Evolutionary conservation across 768 basidiomycete genomes (phyloP).

Genomic region (Paxillus ammoniavirescens): DNA sequence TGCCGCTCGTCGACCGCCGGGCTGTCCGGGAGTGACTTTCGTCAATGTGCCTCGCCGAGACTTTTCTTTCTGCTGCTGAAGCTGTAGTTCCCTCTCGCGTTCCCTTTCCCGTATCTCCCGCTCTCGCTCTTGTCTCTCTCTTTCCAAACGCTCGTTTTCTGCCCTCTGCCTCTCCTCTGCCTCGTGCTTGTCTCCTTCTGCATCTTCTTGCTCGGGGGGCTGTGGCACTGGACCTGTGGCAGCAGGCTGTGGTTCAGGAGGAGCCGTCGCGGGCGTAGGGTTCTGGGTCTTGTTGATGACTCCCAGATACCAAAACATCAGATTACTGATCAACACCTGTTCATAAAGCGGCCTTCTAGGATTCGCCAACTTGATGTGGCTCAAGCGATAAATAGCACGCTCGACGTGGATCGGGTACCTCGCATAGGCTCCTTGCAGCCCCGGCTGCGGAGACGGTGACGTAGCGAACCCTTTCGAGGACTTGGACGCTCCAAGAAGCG

Average conservation of each 20-base stretch:
- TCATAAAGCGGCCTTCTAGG: conserved; percentile 95
- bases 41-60: conserved; percentile 58
- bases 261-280: conserved; percentile 35
- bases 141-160: conserved; percentile 45
- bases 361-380: conserved; percentile 98
- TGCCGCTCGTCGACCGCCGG: conserved; percentile 58
- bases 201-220: conserved; percentile 33
- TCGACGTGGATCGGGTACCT: conserved; percentile 99
- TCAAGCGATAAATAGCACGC: conserved; percentile 93
- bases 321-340: conserved; percentile 89
- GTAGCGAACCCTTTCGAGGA: conserved; percentile 66
- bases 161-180: conserved; percentile 37
- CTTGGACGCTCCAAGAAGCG: conserved; percentile 81
- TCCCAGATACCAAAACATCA: conserved; percentile 99
- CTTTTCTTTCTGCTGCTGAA: conserved; percentile 40
- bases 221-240: conserved; percentile 24
- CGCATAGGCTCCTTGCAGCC: conserved; percentile 48
- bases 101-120: conserved; percentile 44
- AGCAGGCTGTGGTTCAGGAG: conserved; percentile 29
- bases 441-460: conserved; percentile 54
- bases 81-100: conserved; percentile 30
- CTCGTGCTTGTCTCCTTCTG: conserved; percentile 38
- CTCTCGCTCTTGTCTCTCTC: conserved; percentile 56
- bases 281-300: conserved; percentile 91
- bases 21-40: conserved; percentile 52